Evolutionary conservation across 2,329 filamentous ascomycete genomes (phyloP).

Genomic region (Botryotinia narcissicola): DNA sequence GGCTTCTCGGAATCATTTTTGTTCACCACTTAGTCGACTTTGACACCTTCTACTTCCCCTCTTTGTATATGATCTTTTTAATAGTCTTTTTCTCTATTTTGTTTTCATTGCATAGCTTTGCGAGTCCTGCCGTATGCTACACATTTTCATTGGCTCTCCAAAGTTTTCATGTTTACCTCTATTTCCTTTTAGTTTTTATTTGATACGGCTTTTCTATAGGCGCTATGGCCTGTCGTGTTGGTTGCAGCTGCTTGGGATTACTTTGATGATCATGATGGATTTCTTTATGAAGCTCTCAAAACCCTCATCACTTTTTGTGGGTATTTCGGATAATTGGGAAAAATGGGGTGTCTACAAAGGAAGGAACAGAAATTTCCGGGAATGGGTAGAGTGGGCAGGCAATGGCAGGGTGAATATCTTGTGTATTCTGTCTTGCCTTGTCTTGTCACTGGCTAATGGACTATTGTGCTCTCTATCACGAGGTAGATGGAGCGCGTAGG

Average conservation of each 20-base stretch:
- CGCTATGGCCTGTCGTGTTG: slow-evolving; percentile 15
- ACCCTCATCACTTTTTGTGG: slow-evolving; percentile 5
- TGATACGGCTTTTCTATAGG: slow-evolving; percentile 14
- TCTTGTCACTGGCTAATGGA: slow-evolving; percentile 5
- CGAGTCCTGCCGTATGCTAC: slow-evolving; percentile 22
- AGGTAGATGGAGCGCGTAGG: slow-evolving; percentile 13
- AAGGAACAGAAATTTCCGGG: slow-evolving; percentile 10
- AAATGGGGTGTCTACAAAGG: slow-evolving; percentile 16
- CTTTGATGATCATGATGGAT: slow-evolving; percentile 21
- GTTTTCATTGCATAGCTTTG: slow-evolving; percentile 35
- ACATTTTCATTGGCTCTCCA: slow-evolving; percentile 11
- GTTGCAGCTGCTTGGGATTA: slow-evolving; percentile 16
- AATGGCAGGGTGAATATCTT: slow-evolving; percentile 7
- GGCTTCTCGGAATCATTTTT: not conserved
- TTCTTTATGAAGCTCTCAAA: slow-evolving; percentile 20
- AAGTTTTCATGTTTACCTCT: slow-evolving; percentile 9
- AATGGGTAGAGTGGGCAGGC: not conserved
- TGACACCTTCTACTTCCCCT: slow-evolving; percentile 18
- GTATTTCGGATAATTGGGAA: slow-evolving; percentile 10
- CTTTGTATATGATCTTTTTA: slow-evolving; percentile 24
- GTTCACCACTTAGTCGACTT: slow-evolving; percentile 16
- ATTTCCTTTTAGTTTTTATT: slow-evolving; percentile 17
- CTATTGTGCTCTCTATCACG: slow-evolving; percentile 15
- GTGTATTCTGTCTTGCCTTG: slow-evolving; percentile 1
- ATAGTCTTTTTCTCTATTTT: slow-evolving; percentile 25